Percentiles rank a stretch among this genome's conserved stretches.
phyloP scores from a whole-genome alignment of 306 rosid genomes.

The Inga leiocalycina region DNA sequence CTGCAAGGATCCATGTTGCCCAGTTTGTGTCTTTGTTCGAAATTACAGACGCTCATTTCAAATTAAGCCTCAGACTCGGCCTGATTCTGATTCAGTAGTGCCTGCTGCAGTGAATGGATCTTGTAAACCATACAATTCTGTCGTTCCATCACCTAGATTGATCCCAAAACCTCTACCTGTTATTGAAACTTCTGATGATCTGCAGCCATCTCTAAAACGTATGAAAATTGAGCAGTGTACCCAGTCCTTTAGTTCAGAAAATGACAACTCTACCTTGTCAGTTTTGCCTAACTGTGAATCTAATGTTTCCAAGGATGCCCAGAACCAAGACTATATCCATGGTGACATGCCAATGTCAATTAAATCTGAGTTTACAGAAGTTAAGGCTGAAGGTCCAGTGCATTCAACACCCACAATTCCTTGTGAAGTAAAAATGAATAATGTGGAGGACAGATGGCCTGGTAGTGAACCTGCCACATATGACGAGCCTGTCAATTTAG shows the following conservation, averaged over 20 bases:
- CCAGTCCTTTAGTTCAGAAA: conserved; percentile 57
- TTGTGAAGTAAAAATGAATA: conserved; percentile 58
- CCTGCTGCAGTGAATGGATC: conserved; percentile 60
- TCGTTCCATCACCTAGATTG: conserved; percentile 47
- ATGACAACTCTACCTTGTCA: conserved; percentile 53
- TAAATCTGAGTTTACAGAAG: conserved; percentile 64
- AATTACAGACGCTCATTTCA: conserved; percentile 46
- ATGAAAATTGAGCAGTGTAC: conserved; percentile 77
- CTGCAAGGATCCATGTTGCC: conserved; percentile 71
- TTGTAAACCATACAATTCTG: conserved; percentile 53
- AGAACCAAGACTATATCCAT: conserved; percentile 52
- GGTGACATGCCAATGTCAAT: conserved; percentile 49
- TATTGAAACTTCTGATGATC: conserved; percentile 67
- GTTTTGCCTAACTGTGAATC: conserved; percentile 53
- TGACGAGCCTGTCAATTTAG: conserved; percentile 56
- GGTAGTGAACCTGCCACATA: conserved; percentile 46
- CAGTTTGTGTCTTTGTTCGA: conserved; percentile 85
- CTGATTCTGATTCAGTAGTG: conserved; percentile 52
- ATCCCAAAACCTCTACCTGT: conserved; percentile 47
- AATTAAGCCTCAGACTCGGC: conserved; percentile 41
- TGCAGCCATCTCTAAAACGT: conserved; percentile 79
- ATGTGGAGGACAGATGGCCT: conserved; percentile 47
- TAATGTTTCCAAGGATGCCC: conserved; percentile 51
- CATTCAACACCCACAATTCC: conserved; percentile 47
- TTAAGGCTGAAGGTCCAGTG: conserved; percentile 60